Evolutionary conservation across 2,329 filamentous ascomycete species (phyloP).

Genomic region (Dactylellina drechsleri): DNA sequence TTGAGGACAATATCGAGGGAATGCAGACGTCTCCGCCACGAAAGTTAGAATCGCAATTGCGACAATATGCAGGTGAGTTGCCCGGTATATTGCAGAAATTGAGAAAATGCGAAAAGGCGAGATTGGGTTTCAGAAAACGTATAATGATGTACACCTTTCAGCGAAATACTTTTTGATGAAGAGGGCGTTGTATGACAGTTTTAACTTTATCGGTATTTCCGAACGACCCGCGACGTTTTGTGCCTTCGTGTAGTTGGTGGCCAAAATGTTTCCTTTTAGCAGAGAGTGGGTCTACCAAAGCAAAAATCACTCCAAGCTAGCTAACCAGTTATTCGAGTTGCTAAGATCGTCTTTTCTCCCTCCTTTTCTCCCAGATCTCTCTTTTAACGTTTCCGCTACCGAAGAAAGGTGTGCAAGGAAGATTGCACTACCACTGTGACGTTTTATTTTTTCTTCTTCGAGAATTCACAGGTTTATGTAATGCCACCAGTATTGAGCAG

Average conservation of each 20-base stretch:
- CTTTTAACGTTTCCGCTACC: neutral
- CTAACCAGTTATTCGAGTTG: neutral
- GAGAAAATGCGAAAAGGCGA: too few relatives aligned
- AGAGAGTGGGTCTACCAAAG: neutral
- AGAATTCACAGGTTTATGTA: conserved; percentile 3
- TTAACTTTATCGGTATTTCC: neutral
- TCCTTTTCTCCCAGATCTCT: neutral
- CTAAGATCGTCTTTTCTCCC: neutral
- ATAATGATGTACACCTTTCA: too few relatives aligned
- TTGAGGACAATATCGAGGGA: neutral
- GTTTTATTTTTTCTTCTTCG: neutral
- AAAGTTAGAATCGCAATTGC: too few relatives aligned
- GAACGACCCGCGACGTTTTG: conserved; percentile 1
- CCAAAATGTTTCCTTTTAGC: conserved; percentile 6
- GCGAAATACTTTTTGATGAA: too few relatives aligned
- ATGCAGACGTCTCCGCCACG: neutral
- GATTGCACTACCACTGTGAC: neutral
- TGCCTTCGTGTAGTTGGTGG: neutral
- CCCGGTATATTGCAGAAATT: too few relatives aligned
- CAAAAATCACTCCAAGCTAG: neutral
- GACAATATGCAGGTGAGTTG: too few relatives aligned
- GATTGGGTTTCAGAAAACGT: too few relatives aligned
- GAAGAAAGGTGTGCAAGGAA: neutral
- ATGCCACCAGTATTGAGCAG: neutral
- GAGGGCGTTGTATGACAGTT: too few relatives aligned